phyloP scores from a whole-genome alignment of 139 green algal species.

The Mesotaenium endlicherianum region DNA sequence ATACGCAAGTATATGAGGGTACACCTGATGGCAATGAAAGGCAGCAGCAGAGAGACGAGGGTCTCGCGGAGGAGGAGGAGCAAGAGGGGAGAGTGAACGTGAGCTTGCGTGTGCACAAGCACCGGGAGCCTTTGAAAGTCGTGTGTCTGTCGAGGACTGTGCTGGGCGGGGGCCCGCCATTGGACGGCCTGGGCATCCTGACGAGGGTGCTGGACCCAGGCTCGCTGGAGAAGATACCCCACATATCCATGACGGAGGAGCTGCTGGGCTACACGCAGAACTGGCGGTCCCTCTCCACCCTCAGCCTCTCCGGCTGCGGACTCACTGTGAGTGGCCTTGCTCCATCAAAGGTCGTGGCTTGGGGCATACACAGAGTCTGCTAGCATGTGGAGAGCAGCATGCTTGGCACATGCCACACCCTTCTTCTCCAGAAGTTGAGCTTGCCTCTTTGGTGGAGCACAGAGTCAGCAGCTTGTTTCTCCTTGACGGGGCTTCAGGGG shows the following conservation, averaged over 20 bases:
- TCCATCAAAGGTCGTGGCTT: too few relatives aligned
- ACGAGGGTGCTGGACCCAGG: conserved; percentile 1
- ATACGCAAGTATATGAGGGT: too few relatives aligned
- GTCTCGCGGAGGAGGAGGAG: neutral
- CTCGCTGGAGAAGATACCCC: conserved; percentile 1
- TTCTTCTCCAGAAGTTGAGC: too few relatives aligned
- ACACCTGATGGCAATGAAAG: neutral
- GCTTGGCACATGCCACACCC: too few relatives aligned
- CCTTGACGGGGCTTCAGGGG: too few relatives aligned
- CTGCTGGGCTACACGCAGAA: conserved; percentile 29
- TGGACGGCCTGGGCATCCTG: neutral
- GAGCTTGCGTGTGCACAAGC: conserved; percentile 4
- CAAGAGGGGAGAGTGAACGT: neutral
- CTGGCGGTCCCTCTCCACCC: conserved; percentile 23
- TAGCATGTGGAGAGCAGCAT: too few relatives aligned
- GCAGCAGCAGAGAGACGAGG: neutral
- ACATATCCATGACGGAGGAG: conserved; percentile 18
- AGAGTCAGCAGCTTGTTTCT: too few relatives aligned
- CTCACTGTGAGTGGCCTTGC: conserved; percentile 33
- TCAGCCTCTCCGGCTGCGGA: conserved; percentile 25
- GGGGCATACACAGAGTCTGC: too few relatives aligned
- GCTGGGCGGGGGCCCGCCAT: neutral
- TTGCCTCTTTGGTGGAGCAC: too few relatives aligned
- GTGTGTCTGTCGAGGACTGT: conserved; percentile 1
- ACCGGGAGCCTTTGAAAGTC: conserved; percentile 18